phyloP scores from a whole-genome alignment of 2,329 filamentous ascomycete genomes.

The Byssochlamys sp. region DNA sequence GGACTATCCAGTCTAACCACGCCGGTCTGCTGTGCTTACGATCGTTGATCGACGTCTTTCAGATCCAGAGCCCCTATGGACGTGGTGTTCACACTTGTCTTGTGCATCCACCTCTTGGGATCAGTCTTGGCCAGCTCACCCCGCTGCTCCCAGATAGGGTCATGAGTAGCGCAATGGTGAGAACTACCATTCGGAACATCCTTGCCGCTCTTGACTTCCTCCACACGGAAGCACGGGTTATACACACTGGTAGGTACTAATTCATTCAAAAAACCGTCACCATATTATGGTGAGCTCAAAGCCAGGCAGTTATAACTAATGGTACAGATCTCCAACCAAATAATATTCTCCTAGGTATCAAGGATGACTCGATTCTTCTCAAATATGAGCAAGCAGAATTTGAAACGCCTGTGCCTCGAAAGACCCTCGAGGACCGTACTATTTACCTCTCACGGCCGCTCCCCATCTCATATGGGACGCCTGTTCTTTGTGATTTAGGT shows the following conservation, averaged over 20 bases:
- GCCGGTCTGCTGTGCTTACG: too few species aligned
- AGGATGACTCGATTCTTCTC: background rate
- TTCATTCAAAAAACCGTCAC: too few species aligned
- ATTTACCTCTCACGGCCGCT: background rate
- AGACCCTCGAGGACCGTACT: background rate
- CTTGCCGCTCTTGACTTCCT: background rate
- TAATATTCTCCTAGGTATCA: background rate
- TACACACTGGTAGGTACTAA: background rate
- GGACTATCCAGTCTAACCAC: too few species aligned
- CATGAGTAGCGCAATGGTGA: conserved; percentile 18
- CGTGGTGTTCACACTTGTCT: too few species aligned
- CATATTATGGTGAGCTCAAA: background rate
- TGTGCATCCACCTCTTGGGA: too few species aligned
- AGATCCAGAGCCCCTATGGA: too few species aligned
- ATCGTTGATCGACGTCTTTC: too few species aligned
- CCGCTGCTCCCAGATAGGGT: conserved; percentile 26
- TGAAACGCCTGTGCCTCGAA: background rate
- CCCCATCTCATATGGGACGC: background rate
- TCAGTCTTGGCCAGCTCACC: too few species aligned
- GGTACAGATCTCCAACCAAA: background rate
- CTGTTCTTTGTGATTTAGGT: background rate
- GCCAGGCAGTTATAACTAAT: background rate
- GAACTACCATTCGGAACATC: background rate
- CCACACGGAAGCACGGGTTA: background rate
- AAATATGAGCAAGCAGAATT: background rate